phyloP scores from a whole-genome alignment of 805 yeast genomes.

The Candida suzukii region DNA sequence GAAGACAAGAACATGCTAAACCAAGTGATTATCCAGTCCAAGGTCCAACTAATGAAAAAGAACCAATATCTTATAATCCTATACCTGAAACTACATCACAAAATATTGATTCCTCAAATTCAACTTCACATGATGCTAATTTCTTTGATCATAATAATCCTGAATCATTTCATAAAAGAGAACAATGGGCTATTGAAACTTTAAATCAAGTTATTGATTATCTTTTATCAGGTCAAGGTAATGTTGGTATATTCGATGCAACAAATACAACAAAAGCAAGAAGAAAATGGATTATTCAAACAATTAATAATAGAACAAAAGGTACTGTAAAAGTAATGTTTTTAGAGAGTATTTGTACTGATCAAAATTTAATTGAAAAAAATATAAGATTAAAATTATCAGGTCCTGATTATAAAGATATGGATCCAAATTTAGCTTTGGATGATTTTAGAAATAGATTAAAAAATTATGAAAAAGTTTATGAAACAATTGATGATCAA shows the following conservation, averaged over 20 bases:
- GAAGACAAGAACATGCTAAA: slow-evolving; percentile 47
- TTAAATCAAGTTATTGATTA: slow-evolving; percentile 38
- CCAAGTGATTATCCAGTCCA: slow-evolving; percentile 30
- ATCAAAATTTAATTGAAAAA: slow-evolving; percentile 68
- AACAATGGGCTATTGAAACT: slow-evolving; percentile 46
- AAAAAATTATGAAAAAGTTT: slow-evolving; percentile 78
- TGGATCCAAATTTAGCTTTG: slow-evolving; percentile 77
- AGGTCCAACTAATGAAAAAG: slow-evolving; percentile 20
- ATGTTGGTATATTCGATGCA: slow-evolving; percentile 57
- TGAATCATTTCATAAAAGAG: slow-evolving; percentile 37
- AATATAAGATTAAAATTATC: slow-evolving; percentile 79
- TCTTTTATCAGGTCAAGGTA: slow-evolving; percentile 33
- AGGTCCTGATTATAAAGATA: slow-evolving; percentile 87
- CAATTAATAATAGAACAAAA: slow-evolving; percentile 26
- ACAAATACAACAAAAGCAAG: slow-evolving; percentile 40
- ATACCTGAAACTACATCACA: not conserved
- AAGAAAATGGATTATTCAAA: slow-evolving; percentile 31
- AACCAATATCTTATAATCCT: too few relatives aligned
- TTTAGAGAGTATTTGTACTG: slow-evolving; percentile 79
- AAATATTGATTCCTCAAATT: slow-evolving; percentile 9
- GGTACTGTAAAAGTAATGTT: slow-evolving; percentile 32
- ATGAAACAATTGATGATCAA: slow-evolving; percentile 77
- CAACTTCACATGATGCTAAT: slow-evolving; percentile 29
- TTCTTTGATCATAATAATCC: slow-evolving; percentile 38
- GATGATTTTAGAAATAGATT: slow-evolving; percentile 78